phyloP scores from a whole-genome alignment of 331 rosid genomes.

The Cydonia oblonga region DNA sequence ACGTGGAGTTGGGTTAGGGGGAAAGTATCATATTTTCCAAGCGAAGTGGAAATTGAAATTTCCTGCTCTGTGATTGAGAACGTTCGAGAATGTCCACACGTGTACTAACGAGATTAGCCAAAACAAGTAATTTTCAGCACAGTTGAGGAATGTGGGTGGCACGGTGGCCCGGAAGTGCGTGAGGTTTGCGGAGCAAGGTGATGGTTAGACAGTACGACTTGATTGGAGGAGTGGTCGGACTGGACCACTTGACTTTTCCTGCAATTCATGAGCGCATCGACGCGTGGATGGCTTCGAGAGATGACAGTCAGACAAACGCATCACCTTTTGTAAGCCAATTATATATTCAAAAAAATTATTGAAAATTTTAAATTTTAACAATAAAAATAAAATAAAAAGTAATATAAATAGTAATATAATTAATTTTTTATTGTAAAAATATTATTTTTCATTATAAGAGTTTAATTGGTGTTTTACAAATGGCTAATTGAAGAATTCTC shows the following conservation, averaged over 20 bases:
- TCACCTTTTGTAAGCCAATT: not conserved
- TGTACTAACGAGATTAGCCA: conserved; percentile 13
- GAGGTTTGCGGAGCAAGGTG: not conserved
- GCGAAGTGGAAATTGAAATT: conserved; percentile 17
- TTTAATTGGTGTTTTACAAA: too few relatives aligned
- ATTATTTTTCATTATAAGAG: too few relatives aligned
- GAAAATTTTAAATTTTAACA: too few relatives aligned
- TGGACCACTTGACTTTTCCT: not conserved
- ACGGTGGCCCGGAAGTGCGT: conserved; percentile 1
- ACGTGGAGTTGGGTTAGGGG: conserved; percentile 41
- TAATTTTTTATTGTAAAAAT: too few relatives aligned
- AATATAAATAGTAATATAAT: too few relatives aligned
- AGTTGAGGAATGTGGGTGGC: not conserved
- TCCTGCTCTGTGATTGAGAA: not conserved
- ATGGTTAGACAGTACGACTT: not conserved
- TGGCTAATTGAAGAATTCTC: too few relatives aligned
- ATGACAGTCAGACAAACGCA: not conserved
- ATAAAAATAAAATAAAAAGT: too few relatives aligned
- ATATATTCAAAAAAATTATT: too few relatives aligned
- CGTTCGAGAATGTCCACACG: conserved; percentile 37
- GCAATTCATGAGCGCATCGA: not conserved
- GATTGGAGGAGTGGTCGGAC: not conserved
- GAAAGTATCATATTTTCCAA: conserved; percentile 22
- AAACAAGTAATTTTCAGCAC: conserved; percentile 10
- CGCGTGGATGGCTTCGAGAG: not conserved